Evolutionary conservation across 805 yeast species (phyloP), one percentile per base, ranked within the genome.

Genomic region (Kockiozyma suomiensis): DNA sequence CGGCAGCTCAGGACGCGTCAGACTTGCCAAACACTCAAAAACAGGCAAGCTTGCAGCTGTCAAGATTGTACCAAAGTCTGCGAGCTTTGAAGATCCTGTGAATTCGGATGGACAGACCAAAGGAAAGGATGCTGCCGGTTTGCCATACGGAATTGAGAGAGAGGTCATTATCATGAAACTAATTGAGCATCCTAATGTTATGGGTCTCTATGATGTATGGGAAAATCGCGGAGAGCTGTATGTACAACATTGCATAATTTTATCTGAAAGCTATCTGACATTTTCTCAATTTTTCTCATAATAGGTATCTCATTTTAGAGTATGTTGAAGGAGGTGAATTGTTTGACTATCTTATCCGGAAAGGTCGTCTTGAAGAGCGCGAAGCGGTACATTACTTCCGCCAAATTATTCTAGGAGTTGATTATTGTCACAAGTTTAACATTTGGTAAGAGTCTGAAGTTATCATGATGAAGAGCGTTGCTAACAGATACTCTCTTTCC

Each of bases 261-360:
- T 40, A 40, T 15, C 43, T 12, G n/a, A n/a, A n/a, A n/a, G n/a
- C 43, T 12, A 40, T 17, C n/a, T 12, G 17, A 40, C n/a, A 40
- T 40, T 10, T 10, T 38, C 7, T 6, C 37, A 7, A 7, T 32
- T 13, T 32, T 32, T 32, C 12, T 32, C 13, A 13, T 32, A 21
- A 21, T 40, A 67, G 69, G 43, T 93, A 93, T 70, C 81, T 94
- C 67, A 96, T 94, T 6, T 76, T 94, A 58, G 99, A 94, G 75
- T 94, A 94, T 75, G 92, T 96, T 50, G 97, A 94, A 75, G 97
- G 97, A 55, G 99, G 99, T 47, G 99, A 94, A 76, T 79, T 94
- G 52, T 94, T 94, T 71, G 97, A 94, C 75, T 84, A 92, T 67
- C 79, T 94, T 56, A 92, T 94, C 59, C 91, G 90, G 72, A 81